Evolutionary conservation across 345 rosid species (phyloP), one percentile per base, ranked within the genome.

Genomic region (Salix koriyanagi): DNA sequence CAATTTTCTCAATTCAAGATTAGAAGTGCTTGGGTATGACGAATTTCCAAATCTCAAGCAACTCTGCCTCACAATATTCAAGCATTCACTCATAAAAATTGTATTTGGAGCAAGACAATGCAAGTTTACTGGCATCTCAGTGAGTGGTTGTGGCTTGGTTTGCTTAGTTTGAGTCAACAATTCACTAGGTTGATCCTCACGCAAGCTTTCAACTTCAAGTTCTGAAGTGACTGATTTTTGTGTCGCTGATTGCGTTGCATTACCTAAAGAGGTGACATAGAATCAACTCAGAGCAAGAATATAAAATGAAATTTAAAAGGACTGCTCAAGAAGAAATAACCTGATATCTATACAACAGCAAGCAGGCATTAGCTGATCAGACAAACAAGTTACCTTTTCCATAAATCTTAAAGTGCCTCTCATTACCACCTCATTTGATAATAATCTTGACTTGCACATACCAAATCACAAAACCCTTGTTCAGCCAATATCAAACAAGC

Each of bases 91-190:
- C 36, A 30, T 65, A 72, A 58, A 72, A 21, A 34, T 39, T 19
- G 54, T 14, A 80, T 76, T 69, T 21, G 36, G 32, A 60, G 74
- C 77, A 46, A 50, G 70, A 60, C 26, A 7, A 23, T 60, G 70
- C 65, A 58, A 41, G 39, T 67, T 72, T 71, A 71, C 42, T 48
- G 68, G 50, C 65, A 46, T 34, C 36, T 28, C 73, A 54, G 12
- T 7, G 5, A 39, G 8, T 37, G 54, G 39, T 23, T 67, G 67
- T 62, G 56, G 18, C 58, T 69, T 42, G 56, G 10, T 39, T 25
- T n/a, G 67, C 37, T 39, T 21, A 7, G 32, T 39, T 15, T 60
- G 52, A 60, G 41, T 7, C 75, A 42, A 73, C 26, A 23, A 25
- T 25, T 36, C 30, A 39, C 12, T 26, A 62, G 46, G 61, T 65